Base-by-base conservation (phyloP, 2,329 filamentous ascomycete genomes). In the Calonectria ilicicola region DNA sequence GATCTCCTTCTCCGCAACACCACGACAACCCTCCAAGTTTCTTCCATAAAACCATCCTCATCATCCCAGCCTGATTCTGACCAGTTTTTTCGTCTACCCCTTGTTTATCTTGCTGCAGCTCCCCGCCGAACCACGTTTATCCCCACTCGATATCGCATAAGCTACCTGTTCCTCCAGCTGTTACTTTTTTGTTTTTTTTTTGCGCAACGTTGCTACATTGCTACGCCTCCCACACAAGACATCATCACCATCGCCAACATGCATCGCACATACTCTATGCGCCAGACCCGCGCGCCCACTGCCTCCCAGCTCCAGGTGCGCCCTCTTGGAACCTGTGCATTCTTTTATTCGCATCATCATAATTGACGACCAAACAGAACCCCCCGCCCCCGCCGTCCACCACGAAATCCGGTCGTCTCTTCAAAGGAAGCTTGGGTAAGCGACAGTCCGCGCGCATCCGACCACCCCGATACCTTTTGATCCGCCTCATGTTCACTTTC, bases 251-350 rank as follows among this genome's bases (percentile, higher is more conserved):
- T 68, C 68, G 15, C 64, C 86, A 87, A 74, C 70, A 99, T 99
- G 96, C 97, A 99, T 91, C 95, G 96, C 85, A 98, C 97, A 78
- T 99, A 98, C 86, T 98, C 95, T 81, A 98, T 98, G 97, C 96
- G 97, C 93, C 94, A 97, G 87, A 93, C 94, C 86, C 93, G 97
- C 90, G 95, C 95, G 86, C 97, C 97, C 62, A 99, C 97, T 78
- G 97, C 97, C 82, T 97, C 95, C 82, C 90, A 91, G 82, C 87
- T 92, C 56, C 89, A 91, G 84, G 90, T 91, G 81, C 74, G 85
- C 72, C 44, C 15, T 17, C 56, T 9, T n/a, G 23, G 26, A 46
- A 17, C 38, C 23, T 12, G 10, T 8, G n/a, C 32, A 3, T 26
- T 8, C 14, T 35, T 51, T 44, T 49, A 26, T 26, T n/a, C 35